phyloP scores from a whole-genome alignment of 1,284 basidiomycete genomes.

The Pseudozyma hubeiensis region DNA sequence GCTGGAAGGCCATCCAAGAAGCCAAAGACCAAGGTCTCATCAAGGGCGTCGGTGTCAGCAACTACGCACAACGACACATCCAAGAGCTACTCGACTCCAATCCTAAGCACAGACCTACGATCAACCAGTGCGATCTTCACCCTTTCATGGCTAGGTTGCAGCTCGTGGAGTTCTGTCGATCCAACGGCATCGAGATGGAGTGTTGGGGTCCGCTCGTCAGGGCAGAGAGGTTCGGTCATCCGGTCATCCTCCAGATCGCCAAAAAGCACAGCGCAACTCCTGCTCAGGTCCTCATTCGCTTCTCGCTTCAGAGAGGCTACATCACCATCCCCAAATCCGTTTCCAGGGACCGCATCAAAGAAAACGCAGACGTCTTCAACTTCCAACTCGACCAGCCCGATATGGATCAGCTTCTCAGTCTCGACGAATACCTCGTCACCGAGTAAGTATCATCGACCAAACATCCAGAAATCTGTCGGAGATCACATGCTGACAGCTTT shows the following conservation, averaged over 20 bases:
- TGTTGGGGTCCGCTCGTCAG: conserved; percentile 34
- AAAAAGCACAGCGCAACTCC: conserved; percentile 26
- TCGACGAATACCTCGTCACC: conserved; percentile 35
- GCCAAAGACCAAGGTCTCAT: conserved; percentile 42
- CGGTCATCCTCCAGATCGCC: conserved; percentile 18
- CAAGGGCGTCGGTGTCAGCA: conserved; percentile 53
- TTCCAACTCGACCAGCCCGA: conserved; percentile 77
- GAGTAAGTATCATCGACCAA: conserved; percentile 15
- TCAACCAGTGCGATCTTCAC: conserved; percentile 49
- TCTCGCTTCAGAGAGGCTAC: conserved; percentile 34
- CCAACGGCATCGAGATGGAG: conserved; percentile 22
- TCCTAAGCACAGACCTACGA: conserved; percentile 21
- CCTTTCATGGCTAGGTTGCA: conserved; percentile 31
- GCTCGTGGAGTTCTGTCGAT: conserved; percentile 29
- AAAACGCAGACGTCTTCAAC: conserved; percentile 76
- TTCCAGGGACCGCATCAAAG: conserved; percentile 76
- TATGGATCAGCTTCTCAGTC: conserved; percentile 70
- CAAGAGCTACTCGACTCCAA: conserved; percentile 29
- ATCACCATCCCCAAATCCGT: conserved; percentile 76
- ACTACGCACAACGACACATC: conserved; percentile 46
- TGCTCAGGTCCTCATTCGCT: conserved; percentile 35
- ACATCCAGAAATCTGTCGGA: too few species aligned
- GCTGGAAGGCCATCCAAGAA: conserved; percentile 56
- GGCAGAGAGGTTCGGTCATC: conserved; percentile 32
- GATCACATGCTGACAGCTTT: too few species aligned